Evolutionary conservation across 225 moss, liverwort and hornwort species (phyloP), one percentile per base, ranked within the genome.

Genomic region (Asterella californica): DNA sequence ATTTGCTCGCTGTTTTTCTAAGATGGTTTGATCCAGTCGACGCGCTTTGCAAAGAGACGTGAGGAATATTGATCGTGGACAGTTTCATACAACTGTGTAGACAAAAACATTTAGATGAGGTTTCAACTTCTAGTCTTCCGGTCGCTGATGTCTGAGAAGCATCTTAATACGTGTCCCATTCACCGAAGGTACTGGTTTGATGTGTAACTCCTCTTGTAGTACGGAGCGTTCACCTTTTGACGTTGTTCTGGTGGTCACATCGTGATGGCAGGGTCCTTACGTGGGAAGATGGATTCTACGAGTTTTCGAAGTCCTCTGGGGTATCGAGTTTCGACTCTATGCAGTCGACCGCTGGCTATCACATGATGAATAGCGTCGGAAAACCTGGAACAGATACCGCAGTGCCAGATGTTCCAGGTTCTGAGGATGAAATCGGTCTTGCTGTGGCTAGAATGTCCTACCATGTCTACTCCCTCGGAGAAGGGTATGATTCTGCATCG

Each of bases 241-340:
- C 33, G 27, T 65, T 33, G 2, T 33, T 27, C 64, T 21, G 33
- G 64, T 22, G 12, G 19, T 29, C 32, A 25, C 2, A 34, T 38
- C 55, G 18, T 33, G 57, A 55, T 66, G 42, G 37, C 84, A 84
- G 84, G 80, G 76, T 84, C 11, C 76, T 84, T 32, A 84, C 80
- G 1, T 84, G 84, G 84, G 80, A 84, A 70, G 80, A 84, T 77
- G 84, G 80, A 15, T 84, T 80, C 69, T 84, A 84, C 59, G 76
- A 84, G 68, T 76, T 55, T 25, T 54, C 80, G 21, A 75, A 50
- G 74, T 15, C 74, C 9, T 47, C 55, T 32, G 25, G 24, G 8
- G 70, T 55, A 22, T 38, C 70, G 34, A 75, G 34, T 65, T 61
- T 80, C 29, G 55, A 70, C 10, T 37, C 73, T 21, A 52, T 65